phyloP scores from a whole-genome alignment of 2,329 filamentous ascomycete genomes.

The Cylindrodendrum hubeiense region DNA sequence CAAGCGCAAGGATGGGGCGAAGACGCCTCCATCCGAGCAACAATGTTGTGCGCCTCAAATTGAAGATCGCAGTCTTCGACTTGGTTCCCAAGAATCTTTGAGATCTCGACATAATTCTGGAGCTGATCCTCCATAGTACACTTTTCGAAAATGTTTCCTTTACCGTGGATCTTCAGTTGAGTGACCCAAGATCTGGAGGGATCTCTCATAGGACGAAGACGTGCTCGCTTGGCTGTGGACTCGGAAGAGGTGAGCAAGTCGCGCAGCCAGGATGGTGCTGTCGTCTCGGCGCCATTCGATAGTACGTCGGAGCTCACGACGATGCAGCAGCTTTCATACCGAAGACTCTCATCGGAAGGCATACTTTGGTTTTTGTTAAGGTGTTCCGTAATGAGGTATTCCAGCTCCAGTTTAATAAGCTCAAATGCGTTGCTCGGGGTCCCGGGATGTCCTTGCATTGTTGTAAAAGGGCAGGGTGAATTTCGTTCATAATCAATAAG shows the following conservation, averaged over 20 bases:
- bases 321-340: slow-evolving; percentile 40
- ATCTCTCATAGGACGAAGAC: slow-evolving; percentile 34
- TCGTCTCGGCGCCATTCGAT: background rate
- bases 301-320: slow-evolving; percentile 41
- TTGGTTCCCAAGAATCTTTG: slow-evolving; percentile 7
- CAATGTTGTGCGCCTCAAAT: slow-evolving; percentile 28
- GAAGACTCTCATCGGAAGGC: slow-evolving; percentile 32
- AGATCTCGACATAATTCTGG: slow-evolving; percentile 6
- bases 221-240: slow-evolving; percentile 29
- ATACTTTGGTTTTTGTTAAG: slow-evolving; percentile 15
- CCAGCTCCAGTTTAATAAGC: slow-evolving; percentile 48
- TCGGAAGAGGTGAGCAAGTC: slow-evolving; percentile 38
- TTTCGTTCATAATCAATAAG: slow-evolving; percentile 55
- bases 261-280: slow-evolving; percentile 36
- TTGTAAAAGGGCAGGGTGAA: slow-evolving; percentile 48
- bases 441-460: slow-evolving; percentile 29
- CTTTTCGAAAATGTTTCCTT: slow-evolving; percentile 36
- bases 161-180: slow-evolving; percentile 36
- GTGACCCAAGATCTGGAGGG: slow-evolving; percentile 30
- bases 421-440: slow-evolving; percentile 47
- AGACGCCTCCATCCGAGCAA: slow-evolving; percentile 20
- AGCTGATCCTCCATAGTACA: slow-evolving; percentile 36
- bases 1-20: slow-evolving; percentile 10
- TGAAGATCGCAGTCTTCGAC: slow-evolving; percentile 32
- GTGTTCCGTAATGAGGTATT: slow-evolving; percentile 37